A percentile compares a stretch with the other conserved stretches of the same genome.
Conservation (phyloP, 2,329 filamentous ascomycete species). For the Trichoderma endophyticum region DNA sequence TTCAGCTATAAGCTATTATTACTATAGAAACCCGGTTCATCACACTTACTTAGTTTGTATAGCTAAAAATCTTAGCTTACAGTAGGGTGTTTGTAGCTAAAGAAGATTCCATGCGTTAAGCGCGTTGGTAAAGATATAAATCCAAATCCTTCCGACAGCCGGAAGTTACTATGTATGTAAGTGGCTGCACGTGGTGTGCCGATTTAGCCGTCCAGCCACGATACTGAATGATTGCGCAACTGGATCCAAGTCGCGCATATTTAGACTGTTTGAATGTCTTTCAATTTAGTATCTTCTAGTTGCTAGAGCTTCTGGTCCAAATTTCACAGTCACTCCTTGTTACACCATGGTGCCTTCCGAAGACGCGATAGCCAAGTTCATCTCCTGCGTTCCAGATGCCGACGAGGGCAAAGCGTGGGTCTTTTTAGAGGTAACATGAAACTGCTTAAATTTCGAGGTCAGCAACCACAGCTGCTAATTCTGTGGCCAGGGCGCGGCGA, state of each 20-base stretch:
- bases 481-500: neutral
- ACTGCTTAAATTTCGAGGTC: neutral
- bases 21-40: too few species aligned
- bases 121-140: too few species aligned
- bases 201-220: neutral
- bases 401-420: neutral
- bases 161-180: too few species aligned
- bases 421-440: neutral
- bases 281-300: neutral
- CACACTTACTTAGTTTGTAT: too few species aligned
- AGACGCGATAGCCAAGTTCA: neutral
- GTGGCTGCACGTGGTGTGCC: neutral
- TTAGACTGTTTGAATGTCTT: neutral
- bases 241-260: neutral
- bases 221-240: neutral
- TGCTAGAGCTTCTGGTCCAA: neutral
- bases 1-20: too few species aligned
- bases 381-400: neutral
- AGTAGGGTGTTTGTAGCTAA: too few species aligned
- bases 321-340: neutral
- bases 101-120: too few species aligned
- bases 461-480: neutral
- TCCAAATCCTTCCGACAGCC: too few species aligned
- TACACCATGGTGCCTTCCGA: neutral
- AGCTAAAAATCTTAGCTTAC: too few species aligned